Conservation (phyloP, 1,284 basidiomycete species). For the Meira nashicola region DNA sequence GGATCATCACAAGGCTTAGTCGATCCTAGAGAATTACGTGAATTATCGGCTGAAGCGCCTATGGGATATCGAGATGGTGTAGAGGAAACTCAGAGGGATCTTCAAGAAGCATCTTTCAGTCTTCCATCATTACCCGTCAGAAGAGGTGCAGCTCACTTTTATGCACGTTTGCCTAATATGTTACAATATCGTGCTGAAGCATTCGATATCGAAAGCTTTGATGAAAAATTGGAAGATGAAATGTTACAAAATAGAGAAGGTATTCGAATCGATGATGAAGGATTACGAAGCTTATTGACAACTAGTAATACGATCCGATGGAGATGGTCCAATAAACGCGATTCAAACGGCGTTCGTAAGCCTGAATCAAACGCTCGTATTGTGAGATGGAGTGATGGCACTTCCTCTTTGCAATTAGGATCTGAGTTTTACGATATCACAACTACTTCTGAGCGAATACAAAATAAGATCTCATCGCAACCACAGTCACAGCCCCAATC, state of each 20-base stretch:
- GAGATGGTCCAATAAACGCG: constrained; percentile 68
- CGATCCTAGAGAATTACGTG: constrained; percentile 3
- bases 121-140: constrained; percentile 10
- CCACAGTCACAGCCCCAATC: background rate
- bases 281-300: constrained; percentile 57
- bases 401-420: constrained; percentile 76
- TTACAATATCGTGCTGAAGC: constrained; percentile 31
- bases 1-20: background rate
- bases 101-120: constrained; percentile 10
- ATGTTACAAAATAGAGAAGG: constrained; percentile 45
- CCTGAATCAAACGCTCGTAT: constrained; percentile 80
- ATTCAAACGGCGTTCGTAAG: constrained; percentile 65
- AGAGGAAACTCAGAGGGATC: background rate
- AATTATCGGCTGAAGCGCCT: constrained; percentile 5
- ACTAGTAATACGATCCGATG: constrained; percentile 86
- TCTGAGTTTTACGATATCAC: constrained; percentile 79
- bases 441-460: constrained; percentile 23
- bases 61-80: constrained; percentile 6
- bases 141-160: constrained; percentile 23
- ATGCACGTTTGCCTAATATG: constrained; percentile 50
- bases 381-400: constrained; percentile 86
- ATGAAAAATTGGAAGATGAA: constrained; percentile 15
- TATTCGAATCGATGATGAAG: constrained; percentile 57
- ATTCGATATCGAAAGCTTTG: constrained; percentile 23
- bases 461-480: background rate